Percentiles rank a stretch among this genome's conserved stretches.
Conservation (phyloP, 225 moss, liverwort and hornwort genomes). For the Physcomitrium patens region DNA sequence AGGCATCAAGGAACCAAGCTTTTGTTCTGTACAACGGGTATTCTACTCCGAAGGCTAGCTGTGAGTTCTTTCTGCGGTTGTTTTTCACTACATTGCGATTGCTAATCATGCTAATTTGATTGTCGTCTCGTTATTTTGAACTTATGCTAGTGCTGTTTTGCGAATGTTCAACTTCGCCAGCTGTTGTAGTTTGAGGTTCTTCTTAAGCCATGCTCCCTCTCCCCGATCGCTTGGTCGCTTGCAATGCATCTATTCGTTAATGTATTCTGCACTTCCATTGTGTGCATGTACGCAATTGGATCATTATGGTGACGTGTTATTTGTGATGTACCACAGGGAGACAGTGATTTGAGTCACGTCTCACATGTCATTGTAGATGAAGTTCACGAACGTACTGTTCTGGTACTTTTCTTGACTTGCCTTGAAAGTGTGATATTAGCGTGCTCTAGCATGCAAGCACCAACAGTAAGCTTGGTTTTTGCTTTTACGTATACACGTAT, state of each 20-base stretch:
- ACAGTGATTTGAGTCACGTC: constrained; percentile 81
- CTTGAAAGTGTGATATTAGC: constrained; percentile 11
- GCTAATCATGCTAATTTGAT: constrained; percentile 16
- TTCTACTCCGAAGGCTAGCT: constrained; percentile 87
- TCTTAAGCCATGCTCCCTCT: constrained; percentile 6
- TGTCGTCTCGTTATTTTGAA: constrained; percentile 10
- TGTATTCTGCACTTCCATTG: neutral
- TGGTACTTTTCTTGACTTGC: constrained; percentile 54
- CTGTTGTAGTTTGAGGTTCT: neutral
- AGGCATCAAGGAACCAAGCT: constrained; percentile 95
- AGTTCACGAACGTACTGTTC: constrained; percentile 96
- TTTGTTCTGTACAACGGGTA: constrained; percentile 96
- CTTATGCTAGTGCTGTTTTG: constrained; percentile 10
- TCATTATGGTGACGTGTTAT: constrained; percentile 18
- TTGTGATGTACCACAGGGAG: constrained; percentile 64
- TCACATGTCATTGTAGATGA: constrained; percentile 98
- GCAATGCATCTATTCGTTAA: neutral
- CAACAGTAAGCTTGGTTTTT: neutral
- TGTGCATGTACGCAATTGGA: constrained; percentile 10
- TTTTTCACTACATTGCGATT: constrained; percentile 16
- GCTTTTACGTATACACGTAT: constrained; percentile 15
- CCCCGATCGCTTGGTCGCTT: neutral
- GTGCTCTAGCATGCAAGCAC: constrained; percentile 4
- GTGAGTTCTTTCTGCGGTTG: constrained; percentile 53
- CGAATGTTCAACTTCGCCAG: neutral